Base-by-base conservation (phyloP, 2,329 filamentous ascomycete species). In the Colletotrichum sp. region DNA sequence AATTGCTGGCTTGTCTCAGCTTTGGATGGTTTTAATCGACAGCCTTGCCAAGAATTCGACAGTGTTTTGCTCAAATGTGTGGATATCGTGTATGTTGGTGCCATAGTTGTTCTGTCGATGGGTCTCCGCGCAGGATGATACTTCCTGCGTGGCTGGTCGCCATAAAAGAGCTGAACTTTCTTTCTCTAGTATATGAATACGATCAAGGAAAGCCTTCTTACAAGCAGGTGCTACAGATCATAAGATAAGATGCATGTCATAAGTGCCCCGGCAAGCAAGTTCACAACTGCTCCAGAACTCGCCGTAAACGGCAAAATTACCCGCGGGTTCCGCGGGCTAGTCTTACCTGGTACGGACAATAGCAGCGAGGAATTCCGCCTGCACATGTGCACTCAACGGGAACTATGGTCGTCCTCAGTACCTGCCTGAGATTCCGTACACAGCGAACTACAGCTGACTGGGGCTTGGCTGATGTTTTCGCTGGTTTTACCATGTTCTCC, bases 341-440 rank as follows among this genome's bases (percentile, higher is more conserved):
- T 11, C 12, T 47, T 21, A n/a, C n/a, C n/a, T n/a, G 13, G 21
- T n/a, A 7, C 7, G n/a, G 43, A 21, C 43, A 47, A 1, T 13
- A n/a, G n/a, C n/a, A 3, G 43, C n/a, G 11, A 21, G 43, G 43
- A 47, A 13, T 7, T 6, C 43, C 6, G 43, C 43, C 6, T n/a
- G n/a, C 1, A n/a, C n/a, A 6, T 21, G 6, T n/a, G 18, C 38
- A 43, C 9, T n/a, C 43, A 47, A n/a, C 38, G 18, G 18, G 38
- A 2, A 2, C 11, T 47, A 16, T n/a, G n/a, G 2, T 21, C 12
- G 2, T 21, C n/a, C n/a, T 47, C 11, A 21, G 4, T 11, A 12
- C 9, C 31, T 33, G 31, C 9, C 13, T 21, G 12, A 1, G 11
- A 21, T 1, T 47, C 8, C 3, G 11, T 4, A 5, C 1, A 2